These are phyloP conservation scores for Leccinum subtestaceum DNA, from an alignment of 768 basidiomycete genomes.

Conservation along the genomic window DNA sequence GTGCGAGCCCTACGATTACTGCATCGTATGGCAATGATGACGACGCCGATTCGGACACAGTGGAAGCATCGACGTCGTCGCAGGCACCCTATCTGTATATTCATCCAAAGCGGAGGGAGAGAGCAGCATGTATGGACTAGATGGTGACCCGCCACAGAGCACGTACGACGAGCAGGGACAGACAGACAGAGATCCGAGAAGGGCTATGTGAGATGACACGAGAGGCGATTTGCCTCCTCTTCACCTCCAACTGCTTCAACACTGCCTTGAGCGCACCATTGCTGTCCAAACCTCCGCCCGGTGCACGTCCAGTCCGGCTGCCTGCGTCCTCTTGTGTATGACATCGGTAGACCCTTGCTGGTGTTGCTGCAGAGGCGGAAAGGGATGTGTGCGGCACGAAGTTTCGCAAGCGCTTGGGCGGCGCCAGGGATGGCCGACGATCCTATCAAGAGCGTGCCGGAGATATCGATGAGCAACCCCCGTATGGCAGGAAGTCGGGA, in stretches of 20 bases:
- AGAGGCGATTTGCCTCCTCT: constrained; percentile 26
- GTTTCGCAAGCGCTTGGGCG: constrained; percentile 22
- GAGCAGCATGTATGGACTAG: constrained; percentile 53
- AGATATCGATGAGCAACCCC: constrained; percentile 63
- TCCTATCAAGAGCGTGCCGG: constrained; percentile 63
- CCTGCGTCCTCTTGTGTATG: constrained; percentile 41
- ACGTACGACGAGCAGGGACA: neutral
- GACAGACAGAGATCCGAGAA: neutral
- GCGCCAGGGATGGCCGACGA: constrained; percentile 47
- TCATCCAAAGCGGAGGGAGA: constrained; percentile 48
- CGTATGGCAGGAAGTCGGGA: constrained; percentile 29
- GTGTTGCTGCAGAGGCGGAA: constrained; percentile 67
- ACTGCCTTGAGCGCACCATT: constrained; percentile 53
- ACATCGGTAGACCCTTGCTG: constrained; percentile 53
- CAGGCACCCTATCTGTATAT: constrained; percentile 23
- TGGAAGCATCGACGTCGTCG: neutral
- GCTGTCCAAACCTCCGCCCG: constrained; percentile 60
- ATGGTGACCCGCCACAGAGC: too few relatives aligned
- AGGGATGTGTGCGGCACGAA: constrained; percentile 36
- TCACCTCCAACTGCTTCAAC: constrained; percentile 40
- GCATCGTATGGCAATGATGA: constrained; percentile 40
- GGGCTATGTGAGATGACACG: neutral
- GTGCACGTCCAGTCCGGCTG: constrained; percentile 49
- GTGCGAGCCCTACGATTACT: constrained; percentile 65
- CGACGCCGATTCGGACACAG: neutral